phyloP scores from a whole-genome alignment of 2,329 filamentous ascomycete species.

The Fusarium papillatum region DNA sequence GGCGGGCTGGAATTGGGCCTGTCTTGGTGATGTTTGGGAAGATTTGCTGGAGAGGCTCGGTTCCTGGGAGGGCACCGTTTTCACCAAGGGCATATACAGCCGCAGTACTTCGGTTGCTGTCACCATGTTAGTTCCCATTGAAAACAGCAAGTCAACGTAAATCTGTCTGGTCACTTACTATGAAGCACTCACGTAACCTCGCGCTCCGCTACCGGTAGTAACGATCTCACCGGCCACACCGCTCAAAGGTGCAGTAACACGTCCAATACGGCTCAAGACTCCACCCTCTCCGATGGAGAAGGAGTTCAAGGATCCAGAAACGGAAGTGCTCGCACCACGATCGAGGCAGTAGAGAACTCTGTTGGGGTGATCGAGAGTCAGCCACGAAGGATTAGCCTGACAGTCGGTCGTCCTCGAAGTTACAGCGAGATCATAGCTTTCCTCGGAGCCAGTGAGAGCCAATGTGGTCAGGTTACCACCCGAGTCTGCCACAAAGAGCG shows the following conservation, averaged over 20 bases:
- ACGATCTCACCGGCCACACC: slow-evolving; percentile 38
- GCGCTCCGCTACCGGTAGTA: slow-evolving; percentile 20
- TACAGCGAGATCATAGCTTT: slow-evolving; percentile 17
- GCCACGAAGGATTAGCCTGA: slow-evolving; percentile 32
- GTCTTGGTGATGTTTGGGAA: slow-evolving; percentile 32
- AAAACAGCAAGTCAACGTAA: no score
- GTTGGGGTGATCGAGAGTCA: slow-evolving; percentile 28
- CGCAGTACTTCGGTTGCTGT: slow-evolving; percentile 29
- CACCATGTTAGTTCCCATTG: background rate
- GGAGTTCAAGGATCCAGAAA: slow-evolving; percentile 38
- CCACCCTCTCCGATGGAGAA: slow-evolving; percentile 29
- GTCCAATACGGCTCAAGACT: slow-evolving; percentile 18
- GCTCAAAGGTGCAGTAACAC: slow-evolving; percentile 23
- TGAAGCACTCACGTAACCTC: slow-evolving; percentile 37
- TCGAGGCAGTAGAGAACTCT: slow-evolving; percentile 41
- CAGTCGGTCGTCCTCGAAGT: slow-evolving; percentile 28
- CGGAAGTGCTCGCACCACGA: slow-evolving; percentile 16
- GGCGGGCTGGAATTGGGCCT: slow-evolving; percentile 33
- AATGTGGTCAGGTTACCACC: slow-evolving; percentile 38
- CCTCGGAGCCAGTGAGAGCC: slow-evolving; percentile 5
- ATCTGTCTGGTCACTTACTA: slow-evolving; percentile 28
- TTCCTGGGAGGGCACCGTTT: slow-evolving; percentile 29
- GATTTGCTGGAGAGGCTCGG: slow-evolving; percentile 31
- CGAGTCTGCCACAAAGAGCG: slow-evolving; percentile 39
- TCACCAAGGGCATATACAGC: slow-evolving; percentile 30